Percentiles rank a stretch among this genome's conserved stretches.
Conservation (phyloP, 1,139 yeast genomes). For the Yamadazyma siamensis region DNA sequence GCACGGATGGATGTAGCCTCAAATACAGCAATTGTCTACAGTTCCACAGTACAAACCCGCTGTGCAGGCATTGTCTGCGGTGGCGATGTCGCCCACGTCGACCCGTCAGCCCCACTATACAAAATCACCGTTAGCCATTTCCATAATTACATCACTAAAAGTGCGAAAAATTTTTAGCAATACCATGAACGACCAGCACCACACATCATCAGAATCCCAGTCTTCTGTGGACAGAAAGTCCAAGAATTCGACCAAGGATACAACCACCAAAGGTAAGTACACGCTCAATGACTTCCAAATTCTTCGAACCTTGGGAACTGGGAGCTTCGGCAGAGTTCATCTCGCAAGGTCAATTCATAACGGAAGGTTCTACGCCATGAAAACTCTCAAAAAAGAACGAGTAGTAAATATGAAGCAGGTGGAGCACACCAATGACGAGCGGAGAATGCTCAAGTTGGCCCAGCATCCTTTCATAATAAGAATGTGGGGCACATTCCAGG, state of each 20-base stretch:
- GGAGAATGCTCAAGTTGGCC: conserved; percentile 53
- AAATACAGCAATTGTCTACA: no score
- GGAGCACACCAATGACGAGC: conserved; percentile 62
- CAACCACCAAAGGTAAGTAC: conserved; percentile 50
- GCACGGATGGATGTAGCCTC: no score
- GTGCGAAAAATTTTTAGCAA: no score
- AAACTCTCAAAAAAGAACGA: conserved; percentile 54
- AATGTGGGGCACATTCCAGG: conserved; percentile 68
- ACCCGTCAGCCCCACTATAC: no score
- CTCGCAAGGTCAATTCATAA: conserved; percentile 56
- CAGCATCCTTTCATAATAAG: conserved; percentile 59
- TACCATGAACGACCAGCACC: background rate
- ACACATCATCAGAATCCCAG: background rate
- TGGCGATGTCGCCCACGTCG: no score
- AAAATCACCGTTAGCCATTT: no score
- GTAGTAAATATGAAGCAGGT: conserved; percentile 62
- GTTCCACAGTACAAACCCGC: no score
- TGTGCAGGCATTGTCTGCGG: no score
- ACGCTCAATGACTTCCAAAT: conserved; percentile 50
- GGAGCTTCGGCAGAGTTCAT: conserved; percentile 63
- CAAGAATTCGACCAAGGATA: conserved; percentile 22
- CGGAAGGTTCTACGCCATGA: conserved; percentile 59
- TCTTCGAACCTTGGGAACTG: conserved; percentile 58
- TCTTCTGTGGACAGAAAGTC: conserved; percentile 4
- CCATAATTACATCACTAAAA: no score